Conservation (phyloP, 768 basidiomycete genomes). For the Hericium erinaceus region DNA sequence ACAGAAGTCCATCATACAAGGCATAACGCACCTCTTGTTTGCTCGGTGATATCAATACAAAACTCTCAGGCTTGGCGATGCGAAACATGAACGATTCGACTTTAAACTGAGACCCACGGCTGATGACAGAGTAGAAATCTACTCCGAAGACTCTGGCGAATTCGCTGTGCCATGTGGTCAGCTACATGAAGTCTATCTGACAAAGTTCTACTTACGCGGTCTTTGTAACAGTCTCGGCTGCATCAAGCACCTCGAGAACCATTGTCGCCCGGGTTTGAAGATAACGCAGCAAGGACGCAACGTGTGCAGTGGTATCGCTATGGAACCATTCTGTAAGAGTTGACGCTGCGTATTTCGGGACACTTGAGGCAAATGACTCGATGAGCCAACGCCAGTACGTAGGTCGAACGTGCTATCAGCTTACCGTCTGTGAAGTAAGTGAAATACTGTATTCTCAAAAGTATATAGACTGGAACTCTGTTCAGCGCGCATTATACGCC, state of each 20-base stretch:
- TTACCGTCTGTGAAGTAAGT: slow-evolving; percentile 69
- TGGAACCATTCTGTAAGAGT: slow-evolving; percentile 55
- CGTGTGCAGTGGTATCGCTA: slow-evolving; percentile 54
- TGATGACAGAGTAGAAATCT: slow-evolving; percentile 93
- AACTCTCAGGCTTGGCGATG: slow-evolving; percentile 92
- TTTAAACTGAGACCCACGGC: slow-evolving; percentile 95
- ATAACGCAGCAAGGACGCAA: slow-evolving; percentile 49
- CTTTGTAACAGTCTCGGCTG: slow-evolving; percentile 76
- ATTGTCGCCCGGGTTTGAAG: slow-evolving; percentile 54
- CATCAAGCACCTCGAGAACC: slow-evolving; percentile 73
- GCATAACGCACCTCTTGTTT: slow-evolving; percentile 56
- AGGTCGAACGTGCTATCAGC: slow-evolving; percentile 5
- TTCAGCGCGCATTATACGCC: slow-evolving; percentile 88
- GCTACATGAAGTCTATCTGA: neutral
- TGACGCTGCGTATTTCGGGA: slow-evolving; percentile 9
- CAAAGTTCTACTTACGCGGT: slow-evolving; percentile 58
- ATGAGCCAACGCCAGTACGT: neutral
- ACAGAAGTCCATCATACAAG: neutral
- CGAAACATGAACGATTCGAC: slow-evolving; percentile 99
- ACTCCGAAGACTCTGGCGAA: slow-evolving; percentile 97
- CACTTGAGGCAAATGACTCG: slow-evolving; percentile 1
- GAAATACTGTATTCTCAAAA: slow-evolving; percentile 84
- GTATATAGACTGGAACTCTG: slow-evolving; percentile 69
- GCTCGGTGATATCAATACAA: slow-evolving; percentile 85
- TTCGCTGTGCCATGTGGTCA: slow-evolving; percentile 44